phyloP scores from a whole-genome alignment of 2,329 filamentous ascomycete species.

The Phyllosticta capitalensis region DNA sequence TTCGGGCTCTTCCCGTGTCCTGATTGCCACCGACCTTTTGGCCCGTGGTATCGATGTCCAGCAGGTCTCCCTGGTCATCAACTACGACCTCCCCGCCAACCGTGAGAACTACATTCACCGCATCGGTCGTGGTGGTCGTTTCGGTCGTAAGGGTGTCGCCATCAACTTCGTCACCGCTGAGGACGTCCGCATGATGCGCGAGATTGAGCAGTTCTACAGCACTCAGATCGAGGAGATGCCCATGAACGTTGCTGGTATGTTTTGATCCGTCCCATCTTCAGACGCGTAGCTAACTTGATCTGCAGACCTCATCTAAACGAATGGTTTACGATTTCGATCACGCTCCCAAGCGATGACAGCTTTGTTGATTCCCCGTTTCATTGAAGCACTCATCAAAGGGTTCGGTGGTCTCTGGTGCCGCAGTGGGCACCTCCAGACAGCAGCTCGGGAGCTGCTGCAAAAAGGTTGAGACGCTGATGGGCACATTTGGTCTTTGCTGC shows the following conservation, averaged over 20 bases:
- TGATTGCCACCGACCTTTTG: conserved; percentile 95
- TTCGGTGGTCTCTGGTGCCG: conserved; percentile 6
- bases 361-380: conserved; percentile 21
- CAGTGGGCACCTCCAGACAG: neutral
- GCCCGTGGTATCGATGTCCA: conserved; percentile 99
- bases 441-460: conserved; percentile 13
- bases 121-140: conserved; percentile 98
- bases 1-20: conserved; percentile 93
- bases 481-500: conserved; percentile 23
- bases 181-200: conserved; percentile 98
- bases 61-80: conserved; percentile 99
- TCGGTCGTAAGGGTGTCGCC: conserved; percentile 99
- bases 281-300: neutral
- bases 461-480: conserved; percentile 18
- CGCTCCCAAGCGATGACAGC: conserved; percentile 16
- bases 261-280: neutral
- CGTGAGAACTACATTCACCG: conserved; percentile 99
- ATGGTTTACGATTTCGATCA: conserved; percentile 19
- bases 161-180: conserved; percentile 99
- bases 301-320: conserved; percentile 31
- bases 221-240: conserved; percentile 99
- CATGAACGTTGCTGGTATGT: conserved; percentile 69
- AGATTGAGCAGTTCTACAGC: conserved; percentile 99
- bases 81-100: conserved; percentile 98
- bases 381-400: conserved; percentile 10